Percentiles rank a stretch among this genome's conserved stretches.
These are phyloP conservation scores for Flaveria trinervia DNA, from an alignment of 129 eudicot species.

Conservation along the genomic window DNA sequence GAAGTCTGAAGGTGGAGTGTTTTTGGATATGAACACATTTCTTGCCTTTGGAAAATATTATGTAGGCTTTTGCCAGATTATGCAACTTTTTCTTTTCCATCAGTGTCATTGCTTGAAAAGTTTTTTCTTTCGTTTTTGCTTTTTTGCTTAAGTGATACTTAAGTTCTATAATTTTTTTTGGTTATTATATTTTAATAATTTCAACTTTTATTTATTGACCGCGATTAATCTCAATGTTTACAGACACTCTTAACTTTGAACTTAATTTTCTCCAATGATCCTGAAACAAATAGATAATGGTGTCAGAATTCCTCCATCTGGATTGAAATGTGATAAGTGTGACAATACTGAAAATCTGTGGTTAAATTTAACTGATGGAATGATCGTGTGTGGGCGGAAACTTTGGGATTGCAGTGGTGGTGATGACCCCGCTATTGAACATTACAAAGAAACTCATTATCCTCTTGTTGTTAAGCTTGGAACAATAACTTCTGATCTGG, in stretches of 20 bases:
- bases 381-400: conserved; percentile 87
- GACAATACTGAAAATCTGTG: conserved; percentile 78
- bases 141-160: no score
- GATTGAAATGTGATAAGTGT: no score
- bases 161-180: neutral
- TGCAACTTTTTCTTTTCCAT: conserved; percentile 72
- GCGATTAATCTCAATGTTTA: no score
- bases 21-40: conserved; percentile 82
- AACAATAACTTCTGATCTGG: conserved; percentile 84
- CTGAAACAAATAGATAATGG: conserved; percentile 52
- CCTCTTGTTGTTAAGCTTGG: conserved; percentile 98
- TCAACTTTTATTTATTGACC: no score
- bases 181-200: no score
- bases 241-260: no score
- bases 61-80: conserved; percentile 73
- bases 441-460: conserved; percentile 62
- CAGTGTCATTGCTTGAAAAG: conserved; percentile 87
- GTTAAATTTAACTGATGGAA: conserved; percentile 89
- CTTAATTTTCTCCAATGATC: no score
- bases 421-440: conserved; percentile 86
- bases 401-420: conserved; percentile 98
- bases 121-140: neutral
- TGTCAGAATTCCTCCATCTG: conserved; percentile 58
- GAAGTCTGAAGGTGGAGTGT: conserved; percentile 21
- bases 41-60: conserved; percentile 91